These are phyloP conservation scores for Aspergillus sp. DNA, from an alignment of 2,329 filamentous ascomycete genomes.

Conservation along the genomic window DNA sequence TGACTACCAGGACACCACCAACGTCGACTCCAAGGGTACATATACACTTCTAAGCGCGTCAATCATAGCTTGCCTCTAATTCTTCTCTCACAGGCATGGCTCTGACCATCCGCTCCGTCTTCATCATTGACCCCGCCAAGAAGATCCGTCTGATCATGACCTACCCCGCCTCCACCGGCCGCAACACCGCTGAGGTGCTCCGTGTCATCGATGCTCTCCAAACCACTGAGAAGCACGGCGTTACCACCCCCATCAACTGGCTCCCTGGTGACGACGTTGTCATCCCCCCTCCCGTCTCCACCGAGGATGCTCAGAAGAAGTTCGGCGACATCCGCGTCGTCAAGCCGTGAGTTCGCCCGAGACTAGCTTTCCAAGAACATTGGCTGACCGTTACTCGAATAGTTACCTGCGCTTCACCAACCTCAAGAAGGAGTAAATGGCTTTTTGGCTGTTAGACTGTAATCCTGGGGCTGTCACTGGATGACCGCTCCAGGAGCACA, in stretches of 20 bases:
- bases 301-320: slow-evolving; percentile 83
- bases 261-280: slow-evolving; percentile 88
- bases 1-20: slow-evolving; percentile 81
- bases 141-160: slow-evolving; percentile 90
- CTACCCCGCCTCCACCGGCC: slow-evolving; percentile 89
- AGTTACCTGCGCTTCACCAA: slow-evolving; percentile 45
- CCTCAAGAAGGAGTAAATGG: slow-evolving; percentile 39
- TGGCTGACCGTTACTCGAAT: background rate
- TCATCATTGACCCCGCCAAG: slow-evolving; percentile 93
- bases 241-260: slow-evolving; percentile 93
- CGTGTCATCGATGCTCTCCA: slow-evolving; percentile 80
- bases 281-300: slow-evolving; percentile 80
- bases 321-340: slow-evolving; percentile 74
- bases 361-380: background rate
- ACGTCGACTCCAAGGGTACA: slow-evolving; percentile 72
- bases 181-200: slow-evolving; percentile 79
- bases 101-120: slow-evolving; percentile 94
- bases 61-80: background rate
- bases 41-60: background rate
- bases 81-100: slow-evolving; percentile 59
- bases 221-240: slow-evolving; percentile 84
- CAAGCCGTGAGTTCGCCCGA: slow-evolving; percentile 54
- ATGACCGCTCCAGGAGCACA: slow-evolving; percentile 11
- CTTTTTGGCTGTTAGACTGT: background rate
- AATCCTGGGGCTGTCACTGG: background rate